Conservation (phyloP, 2,329 filamentous ascomycete species). For the Aspergillus ochraceoroseus region DNA sequence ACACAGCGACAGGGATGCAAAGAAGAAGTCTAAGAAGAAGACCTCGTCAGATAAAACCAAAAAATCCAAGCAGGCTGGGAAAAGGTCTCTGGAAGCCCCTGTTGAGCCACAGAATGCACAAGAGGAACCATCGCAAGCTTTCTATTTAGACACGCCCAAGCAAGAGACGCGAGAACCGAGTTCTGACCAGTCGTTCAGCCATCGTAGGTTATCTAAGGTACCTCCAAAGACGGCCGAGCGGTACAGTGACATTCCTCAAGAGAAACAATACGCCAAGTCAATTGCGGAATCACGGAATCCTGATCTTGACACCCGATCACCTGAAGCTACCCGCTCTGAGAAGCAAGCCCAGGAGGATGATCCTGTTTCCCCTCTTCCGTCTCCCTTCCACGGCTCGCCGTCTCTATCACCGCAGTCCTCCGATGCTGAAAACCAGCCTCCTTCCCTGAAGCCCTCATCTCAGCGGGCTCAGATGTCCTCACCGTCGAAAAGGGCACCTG, state of each 20-base stretch:
- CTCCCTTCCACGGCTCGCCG: constrained; percentile 47
- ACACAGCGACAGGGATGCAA: constrained; percentile 20
- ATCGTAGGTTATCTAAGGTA: constrained; percentile 26
- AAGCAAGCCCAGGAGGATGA: constrained; percentile 12
- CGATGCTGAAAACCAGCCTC: constrained; percentile 73
- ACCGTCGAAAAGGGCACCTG: constrained; percentile 35
- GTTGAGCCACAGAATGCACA: constrained; percentile 10
- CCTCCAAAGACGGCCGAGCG: constrained; percentile 37
- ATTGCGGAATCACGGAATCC: constrained; percentile 27
- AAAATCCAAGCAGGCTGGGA: constrained; percentile 16
- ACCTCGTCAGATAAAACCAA: constrained; percentile 29
- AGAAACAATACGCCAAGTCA: constrained; percentile 33
- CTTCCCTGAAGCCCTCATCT: constrained; percentile 58
- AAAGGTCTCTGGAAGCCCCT: background rate
- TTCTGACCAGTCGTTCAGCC: constrained; percentile 16
- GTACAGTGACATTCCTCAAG: constrained; percentile 37
- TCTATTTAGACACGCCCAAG: too few relatives aligned
- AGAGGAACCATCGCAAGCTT: constrained; percentile 21
- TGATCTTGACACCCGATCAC: constrained; percentile 11
- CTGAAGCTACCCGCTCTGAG: constrained; percentile 8
- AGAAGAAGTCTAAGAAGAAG: constrained; percentile 29
- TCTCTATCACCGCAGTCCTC: constrained; percentile 70
- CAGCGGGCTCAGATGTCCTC: constrained; percentile 38
- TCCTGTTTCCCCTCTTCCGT: constrained; percentile 28
- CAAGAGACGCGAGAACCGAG: constrained; percentile 18